Evolutionary conservation across 768 basidiomycete species (phyloP).

Genomic region (Mycena pura): DNA sequence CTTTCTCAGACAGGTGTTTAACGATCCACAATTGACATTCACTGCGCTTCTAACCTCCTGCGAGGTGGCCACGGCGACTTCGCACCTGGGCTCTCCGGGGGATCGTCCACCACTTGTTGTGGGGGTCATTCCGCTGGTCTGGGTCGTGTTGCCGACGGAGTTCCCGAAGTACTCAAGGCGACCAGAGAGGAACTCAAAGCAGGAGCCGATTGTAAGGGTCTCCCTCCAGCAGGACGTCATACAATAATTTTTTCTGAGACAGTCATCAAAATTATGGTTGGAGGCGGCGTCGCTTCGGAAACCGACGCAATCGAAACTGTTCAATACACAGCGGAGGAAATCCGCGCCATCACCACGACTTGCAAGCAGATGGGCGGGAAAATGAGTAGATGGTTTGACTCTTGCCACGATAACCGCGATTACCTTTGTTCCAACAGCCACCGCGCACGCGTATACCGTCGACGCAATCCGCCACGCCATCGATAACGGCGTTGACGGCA

Average conservation of each 20-base stretch:
- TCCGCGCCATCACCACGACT: constrained; percentile 49
- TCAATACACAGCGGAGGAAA: constrained; percentile 51
- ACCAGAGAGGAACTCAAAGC: constrained; percentile 44
- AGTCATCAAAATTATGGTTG: constrained; percentile 48
- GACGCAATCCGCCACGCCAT: constrained; percentile 51
- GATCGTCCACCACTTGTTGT: constrained; percentile 39
- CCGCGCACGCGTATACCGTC: constrained; percentile 44
- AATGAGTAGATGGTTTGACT: constrained; percentile 39
- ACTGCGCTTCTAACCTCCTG: neutral
- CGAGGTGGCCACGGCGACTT: constrained; percentile 48
- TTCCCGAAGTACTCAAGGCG: constrained; percentile 44
- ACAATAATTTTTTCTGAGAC: neutral
- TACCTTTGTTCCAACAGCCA: constrained; percentile 22
- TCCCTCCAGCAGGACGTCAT: neutral
- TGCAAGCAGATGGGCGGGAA: constrained; percentile 48
- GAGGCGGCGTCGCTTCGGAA: constrained; percentile 50
- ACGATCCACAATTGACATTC: neutral
- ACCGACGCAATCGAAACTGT: constrained; percentile 52
- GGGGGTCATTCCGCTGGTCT: constrained; percentile 38
- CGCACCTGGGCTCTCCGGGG: constrained; percentile 21
- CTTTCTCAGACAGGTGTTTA: constrained; percentile 46
- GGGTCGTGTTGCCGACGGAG: constrained; percentile 44
- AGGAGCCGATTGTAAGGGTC: constrained; percentile 42
- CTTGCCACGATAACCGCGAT: neutral
- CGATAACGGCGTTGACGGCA: constrained; percentile 50